These are phyloP conservation scores for Coniferiporia sulphurascens DNA, from an alignment of 1,284 basidiomycete species.

Conservation along the genomic window DNA sequence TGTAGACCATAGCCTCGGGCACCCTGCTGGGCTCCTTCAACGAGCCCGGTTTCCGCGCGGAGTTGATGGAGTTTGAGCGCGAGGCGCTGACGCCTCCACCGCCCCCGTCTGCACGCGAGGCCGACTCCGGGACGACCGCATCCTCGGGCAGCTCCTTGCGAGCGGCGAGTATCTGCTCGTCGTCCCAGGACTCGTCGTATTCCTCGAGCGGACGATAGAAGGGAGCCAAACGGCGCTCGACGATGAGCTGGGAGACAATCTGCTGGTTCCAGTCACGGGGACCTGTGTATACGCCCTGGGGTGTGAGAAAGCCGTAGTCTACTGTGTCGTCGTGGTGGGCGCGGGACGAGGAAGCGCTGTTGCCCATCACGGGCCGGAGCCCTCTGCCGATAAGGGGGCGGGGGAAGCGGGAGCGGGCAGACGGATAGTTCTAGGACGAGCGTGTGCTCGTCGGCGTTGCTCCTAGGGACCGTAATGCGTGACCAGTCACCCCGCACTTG, in stretches of 20 bases:
- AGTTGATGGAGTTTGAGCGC: conserved; percentile 26
- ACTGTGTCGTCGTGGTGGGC: conserved; percentile 71
- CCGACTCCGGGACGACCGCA: conserved; percentile 27
- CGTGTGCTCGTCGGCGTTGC: conserved; percentile 16
- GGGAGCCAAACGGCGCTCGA: conserved; percentile 85
- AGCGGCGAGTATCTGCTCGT: conserved; percentile 75
- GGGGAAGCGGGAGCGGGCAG: conserved; percentile 17
- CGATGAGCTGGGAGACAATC: conserved; percentile 82
- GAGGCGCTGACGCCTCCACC: conserved; percentile 25
- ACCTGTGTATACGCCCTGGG: conserved; percentile 89
- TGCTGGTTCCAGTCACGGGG: conserved; percentile 87
- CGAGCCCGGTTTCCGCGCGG: conserved; percentile 43
- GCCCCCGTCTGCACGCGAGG: conserved; percentile 23
- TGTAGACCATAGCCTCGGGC: conserved; percentile 77
- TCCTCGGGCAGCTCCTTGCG: conserved; percentile 59
- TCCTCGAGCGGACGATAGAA: conserved; percentile 96
- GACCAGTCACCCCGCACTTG: not conserved
- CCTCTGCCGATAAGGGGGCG: conserved; percentile 11
- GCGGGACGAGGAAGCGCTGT: conserved; percentile 67
- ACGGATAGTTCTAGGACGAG: conserved; percentile 18
- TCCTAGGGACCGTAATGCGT: not conserved
- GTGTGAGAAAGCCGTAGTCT: conserved; percentile 79
- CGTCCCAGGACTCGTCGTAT: conserved; percentile 82
- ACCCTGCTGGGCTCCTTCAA: conserved; percentile 52
- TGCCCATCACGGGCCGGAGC: conserved; percentile 53